Percentiles rank a stretch among this genome's conserved stretches.
These are phyloP conservation scores for Thelephora ganbajun DNA, from an alignment of 768 basidiomycete species.

Conservation along the genomic window DNA sequence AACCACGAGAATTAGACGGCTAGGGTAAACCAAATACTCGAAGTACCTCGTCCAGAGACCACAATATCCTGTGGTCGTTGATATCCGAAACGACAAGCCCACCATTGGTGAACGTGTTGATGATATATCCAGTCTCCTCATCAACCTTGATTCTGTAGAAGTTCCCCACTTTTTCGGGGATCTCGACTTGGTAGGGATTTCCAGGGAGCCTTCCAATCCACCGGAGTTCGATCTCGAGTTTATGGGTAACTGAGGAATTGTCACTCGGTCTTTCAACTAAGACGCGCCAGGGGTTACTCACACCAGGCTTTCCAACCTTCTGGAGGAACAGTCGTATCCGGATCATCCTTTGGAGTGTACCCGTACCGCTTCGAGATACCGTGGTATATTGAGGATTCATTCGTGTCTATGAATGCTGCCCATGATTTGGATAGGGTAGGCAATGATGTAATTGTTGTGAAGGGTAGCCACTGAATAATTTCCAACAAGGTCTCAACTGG, in stretches of 20 bases:
- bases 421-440: too few species aligned
- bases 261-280: neutral
- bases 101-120: constrained; percentile 40
- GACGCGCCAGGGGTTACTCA: constrained; percentile 18
- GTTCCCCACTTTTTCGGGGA: too few species aligned
- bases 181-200: too few species aligned
- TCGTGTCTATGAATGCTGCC: too few species aligned
- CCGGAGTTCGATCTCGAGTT: constrained; percentile 28
- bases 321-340: too few species aligned
- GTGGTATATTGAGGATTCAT: constrained; percentile 43
- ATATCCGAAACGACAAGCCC: constrained; percentile 49
- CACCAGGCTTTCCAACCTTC: constrained; percentile 55
- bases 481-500: constrained; percentile 45
- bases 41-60: constrained; percentile 45
- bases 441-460: constrained; percentile 27
- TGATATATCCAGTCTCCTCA: constrained; percentile 39
- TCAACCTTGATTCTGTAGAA: constrained; percentile 75
- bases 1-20: constrained; percentile 7
- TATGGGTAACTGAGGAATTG: constrained; percentile 26
- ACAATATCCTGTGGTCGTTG: constrained; percentile 32
- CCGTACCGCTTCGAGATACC: constrained; percentile 38
- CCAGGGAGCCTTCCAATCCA: constrained; percentile 54
- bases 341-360: too few species aligned
- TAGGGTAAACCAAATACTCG: neutral
- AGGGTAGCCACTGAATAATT: constrained; percentile 34